Base-by-base conservation (phyloP, 352 stramenopile species). In the Phytophthora fragariaefolia region DNA sequence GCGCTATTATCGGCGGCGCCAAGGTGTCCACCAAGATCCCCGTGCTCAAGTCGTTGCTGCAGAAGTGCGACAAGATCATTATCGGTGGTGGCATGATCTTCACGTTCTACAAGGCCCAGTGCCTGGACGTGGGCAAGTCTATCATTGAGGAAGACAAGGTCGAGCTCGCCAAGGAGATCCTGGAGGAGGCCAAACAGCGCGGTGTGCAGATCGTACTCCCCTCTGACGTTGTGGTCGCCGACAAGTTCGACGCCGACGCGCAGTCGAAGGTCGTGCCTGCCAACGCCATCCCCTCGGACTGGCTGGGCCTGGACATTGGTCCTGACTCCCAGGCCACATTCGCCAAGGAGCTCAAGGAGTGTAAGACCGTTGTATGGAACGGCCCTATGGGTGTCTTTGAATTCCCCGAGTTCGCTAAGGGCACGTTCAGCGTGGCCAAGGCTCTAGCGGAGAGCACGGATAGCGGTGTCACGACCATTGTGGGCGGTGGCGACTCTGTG, bases 381-480 rank as follows among this genome's bases (percentile, higher is more conserved):
- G 92, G 92, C 2, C 97, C 97, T 15, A 99, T 99, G 95, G 97
- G 97, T 47, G 97, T 99, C 2, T 99, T 99, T 70, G 97, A 99
- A 79, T 98, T 99, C 77, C 84, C 95, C 38, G 83, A 96, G 58
- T 99, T 99, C 76, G 94, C 96, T 7, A 88, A 89, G 60, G 97
- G 97, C 63, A 99, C 97, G 12, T 92, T 97, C 54, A 79, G 80
- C 30, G 83, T 99, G 27, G 96, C 93, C 17, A 79, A 98, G 67
- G 84, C 96, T 60, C 77, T 99, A 45, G 97, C 94, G 6, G 81
- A 97, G 27, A 92, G 92, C 59, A 97, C 92, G 10, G 73, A 81
- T 42, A 76, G 66, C 9, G 92, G 91, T 30, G 76, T 82, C 48
- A 97, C 90, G 40, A 97, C 92, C 4, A 92, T 98, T 51, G 93